Conservation (phyloP, 2,329 filamentous ascomycete species). For the Eurotiales sp. region DNA sequence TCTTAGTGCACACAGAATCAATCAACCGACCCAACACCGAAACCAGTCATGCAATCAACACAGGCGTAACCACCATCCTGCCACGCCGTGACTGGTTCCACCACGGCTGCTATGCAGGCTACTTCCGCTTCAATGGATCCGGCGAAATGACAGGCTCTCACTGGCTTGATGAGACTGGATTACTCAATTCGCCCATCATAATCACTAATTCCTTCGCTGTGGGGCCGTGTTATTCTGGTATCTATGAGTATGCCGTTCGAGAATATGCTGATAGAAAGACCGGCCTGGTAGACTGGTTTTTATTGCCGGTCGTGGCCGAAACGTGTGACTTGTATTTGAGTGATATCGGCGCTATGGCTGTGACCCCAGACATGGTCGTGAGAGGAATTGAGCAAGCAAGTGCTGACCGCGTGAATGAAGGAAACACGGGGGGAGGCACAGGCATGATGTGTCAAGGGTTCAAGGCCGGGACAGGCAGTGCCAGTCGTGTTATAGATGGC, state of each 20-base stretch:
- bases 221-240: slow-evolving; percentile 5
- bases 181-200: slow-evolving; percentile 10
- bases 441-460: slow-evolving; percentile 14
- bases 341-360: slow-evolving; percentile 11
- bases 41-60: slow-evolving; percentile 10
- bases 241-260: slow-evolving; percentile 13
- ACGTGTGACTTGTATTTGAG: slow-evolving; percentile 13
- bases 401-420: not conserved
- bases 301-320: slow-evolving; percentile 9
- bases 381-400: slow-evolving; percentile 5
- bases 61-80: slow-evolving; percentile 10
- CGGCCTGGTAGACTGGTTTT: slow-evolving; percentile 8
- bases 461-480: slow-evolving; percentile 11
- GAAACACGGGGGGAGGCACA: slow-evolving; percentile 11
- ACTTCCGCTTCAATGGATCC: slow-evolving; percentile 12
- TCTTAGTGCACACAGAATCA: slow-evolving; percentile 11
- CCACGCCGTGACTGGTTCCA: slow-evolving; percentile 13
- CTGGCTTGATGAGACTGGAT: slow-evolving; percentile 11
- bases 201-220: slow-evolving; percentile 13
- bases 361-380: slow-evolving; percentile 13
- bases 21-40: not conserved
- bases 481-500: slow-evolving; percentile 11
- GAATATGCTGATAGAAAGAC: not conserved
- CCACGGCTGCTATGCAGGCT: slow-evolving; percentile 10
- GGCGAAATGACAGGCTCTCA: slow-evolving; percentile 13